Conservation (phyloP, 2,329 filamentous ascomycete genomes). For the Stagonosporopsis rhizophila region DNA sequence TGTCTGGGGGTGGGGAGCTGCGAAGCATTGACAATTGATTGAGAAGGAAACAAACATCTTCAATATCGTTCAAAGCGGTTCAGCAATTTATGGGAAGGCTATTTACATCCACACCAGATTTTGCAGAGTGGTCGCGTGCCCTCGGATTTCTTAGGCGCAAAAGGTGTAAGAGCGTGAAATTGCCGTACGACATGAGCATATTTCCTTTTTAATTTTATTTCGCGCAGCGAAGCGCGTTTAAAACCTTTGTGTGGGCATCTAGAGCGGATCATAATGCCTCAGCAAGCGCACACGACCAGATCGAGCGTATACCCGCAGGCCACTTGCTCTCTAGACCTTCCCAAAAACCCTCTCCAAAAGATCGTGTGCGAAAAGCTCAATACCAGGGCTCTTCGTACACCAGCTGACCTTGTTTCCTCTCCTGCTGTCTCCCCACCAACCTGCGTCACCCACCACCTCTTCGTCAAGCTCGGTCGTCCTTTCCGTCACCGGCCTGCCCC, state of each 20-base stretch:
- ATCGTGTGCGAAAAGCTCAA: constrained; percentile 69
- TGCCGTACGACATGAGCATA: background rate
- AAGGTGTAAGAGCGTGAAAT: background rate
- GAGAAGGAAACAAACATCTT: background rate
- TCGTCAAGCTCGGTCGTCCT: constrained; percentile 40
- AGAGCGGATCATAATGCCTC: background rate
- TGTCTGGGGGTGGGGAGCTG: constrained; percentile 9
- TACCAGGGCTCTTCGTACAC: constrained; percentile 73
- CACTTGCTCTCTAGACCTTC: constrained; percentile 11
- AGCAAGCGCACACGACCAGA: background rate
- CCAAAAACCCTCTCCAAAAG: constrained; percentile 72
- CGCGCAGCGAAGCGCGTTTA: background rate
- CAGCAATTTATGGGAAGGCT: background rate
- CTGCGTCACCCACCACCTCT: constrained; percentile 71
- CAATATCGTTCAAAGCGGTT: background rate
- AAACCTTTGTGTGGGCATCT: background rate
- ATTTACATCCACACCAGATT: background rate
- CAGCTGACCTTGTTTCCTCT: constrained; percentile 83
- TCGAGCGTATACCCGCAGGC: background rate
- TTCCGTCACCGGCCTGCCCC: constrained; percentile 63
- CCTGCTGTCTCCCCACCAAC: constrained; percentile 75
- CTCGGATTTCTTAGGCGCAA: background rate
- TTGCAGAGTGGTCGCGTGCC: constrained; percentile 3
- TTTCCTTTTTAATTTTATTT: background rate
- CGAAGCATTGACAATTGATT: background rate